Evolutionary conservation across 2,329 filamentous ascomycete species (phyloP).

Genomic region (Orbilia oligospora): DNA sequence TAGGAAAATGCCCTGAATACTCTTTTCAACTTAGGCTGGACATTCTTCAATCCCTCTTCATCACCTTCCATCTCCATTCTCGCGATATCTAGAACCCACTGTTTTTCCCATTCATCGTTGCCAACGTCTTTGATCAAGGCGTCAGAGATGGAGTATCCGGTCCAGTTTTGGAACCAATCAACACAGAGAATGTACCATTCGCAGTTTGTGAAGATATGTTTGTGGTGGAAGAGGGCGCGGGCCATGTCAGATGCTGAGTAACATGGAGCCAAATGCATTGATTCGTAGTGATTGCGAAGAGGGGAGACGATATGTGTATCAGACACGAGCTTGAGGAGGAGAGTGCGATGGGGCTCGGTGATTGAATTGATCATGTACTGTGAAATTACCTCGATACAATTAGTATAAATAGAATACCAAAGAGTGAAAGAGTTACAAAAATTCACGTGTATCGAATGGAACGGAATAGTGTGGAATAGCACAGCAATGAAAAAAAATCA

Average conservation of each 20-base stretch:
- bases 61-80: neutral
- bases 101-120: conserved; percentile 15
- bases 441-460: neutral
- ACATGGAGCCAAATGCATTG: neutral
- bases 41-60: neutral
- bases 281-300: neutral
- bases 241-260: conserved; percentile 45
- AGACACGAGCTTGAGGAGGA: conserved; percentile 30
- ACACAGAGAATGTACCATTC: conserved; percentile 43
- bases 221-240: conserved; percentile 43
- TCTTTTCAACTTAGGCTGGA: conserved; percentile 20
- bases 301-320: conserved; percentile 22
- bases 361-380: neutral
- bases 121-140: conserved; percentile 22
- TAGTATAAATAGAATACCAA: neutral
- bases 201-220: conserved; percentile 12
- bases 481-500: neutral
- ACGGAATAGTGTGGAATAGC: neutral
- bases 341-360: conserved; percentile 2
- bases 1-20: conserved; percentile 32
- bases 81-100: neutral
- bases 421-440: neutral
- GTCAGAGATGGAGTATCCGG: conserved; percentile 19
- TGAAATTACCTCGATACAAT: neutral
- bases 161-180: conserved; percentile 43